Base-by-base conservation (phyloP, 805 yeast species). In the Sungouiozyma ichnusensis region DNA sequence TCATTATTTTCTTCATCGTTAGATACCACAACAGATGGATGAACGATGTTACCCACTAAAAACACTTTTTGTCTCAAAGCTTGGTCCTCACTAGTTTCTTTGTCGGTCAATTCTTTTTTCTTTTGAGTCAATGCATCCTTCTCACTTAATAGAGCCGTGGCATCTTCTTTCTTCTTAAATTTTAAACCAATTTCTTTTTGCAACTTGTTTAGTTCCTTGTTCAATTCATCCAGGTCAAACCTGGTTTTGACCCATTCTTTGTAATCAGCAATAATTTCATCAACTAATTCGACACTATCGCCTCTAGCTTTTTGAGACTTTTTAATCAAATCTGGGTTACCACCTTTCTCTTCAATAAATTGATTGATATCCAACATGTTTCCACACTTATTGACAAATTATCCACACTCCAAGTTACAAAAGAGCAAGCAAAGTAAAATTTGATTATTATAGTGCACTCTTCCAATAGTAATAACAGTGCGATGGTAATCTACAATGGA, bases 311-410 rank as follows among this genome's bases (percentile, higher is more conserved):
- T 78, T 67, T 92, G 98, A 33, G 97, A 88, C 58, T 70, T 76
- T 63, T 82, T 82, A 62, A 92, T 86, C 42, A 71, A 71, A 53
- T 88, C 90, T 35, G 98, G 96, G 64, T 88, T 77, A 48, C 98
- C 98, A 45, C 98, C 98, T 68, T 87, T 90, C 62, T 92, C 98
- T 54, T 80, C 95, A 54, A 92, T 81, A 63, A 92, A 92, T 61
- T 84, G 83, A 51, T 81, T 72, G 52, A 92, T 85, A 65, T 92
- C 98, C 67, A 92, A 79, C 98, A 92, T 90, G 42, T 34, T 51
- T 11, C 11, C 29, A 11, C 6, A 24, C 29, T 24, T 11, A 24
- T 6, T 11, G 11, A 6, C 29, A 11, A 6, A 7, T 24, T 24
- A 24, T 11, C 29, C 11, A 7, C 29, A 11, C 29, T 11, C 11